Evolutionary conservation across 208 protist genomes (phyloP).

Genomic region (Wallacemonas sp.): DNA sequence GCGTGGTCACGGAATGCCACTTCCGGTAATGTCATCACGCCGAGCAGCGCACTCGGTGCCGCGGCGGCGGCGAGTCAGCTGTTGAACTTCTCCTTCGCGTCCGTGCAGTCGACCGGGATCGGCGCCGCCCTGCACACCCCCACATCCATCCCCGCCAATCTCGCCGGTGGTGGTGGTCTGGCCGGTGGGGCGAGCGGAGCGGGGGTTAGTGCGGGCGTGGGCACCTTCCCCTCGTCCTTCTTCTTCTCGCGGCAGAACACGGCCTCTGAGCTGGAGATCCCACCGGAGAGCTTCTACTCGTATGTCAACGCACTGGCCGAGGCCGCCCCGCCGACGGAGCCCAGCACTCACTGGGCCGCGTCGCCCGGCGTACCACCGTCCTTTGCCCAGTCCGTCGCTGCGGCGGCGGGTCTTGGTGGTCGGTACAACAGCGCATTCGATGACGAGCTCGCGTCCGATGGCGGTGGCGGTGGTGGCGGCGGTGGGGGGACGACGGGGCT

Average conservation of each 20-base stretch:
- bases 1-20: not conserved
- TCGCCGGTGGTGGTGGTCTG: not conserved
- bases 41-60: not conserved
- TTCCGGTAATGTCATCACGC: not conserved
- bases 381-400: conserved; percentile 8
- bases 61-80: conserved; percentile 3
- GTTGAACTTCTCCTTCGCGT: conserved; percentile 16
- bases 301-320: not conserved
- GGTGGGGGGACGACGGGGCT: conserved; percentile 9
- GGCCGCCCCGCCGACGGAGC: not conserved
- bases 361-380: not conserved
- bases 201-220: not conserved
- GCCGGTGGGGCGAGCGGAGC: no score
- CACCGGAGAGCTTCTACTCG: conserved; percentile 15
- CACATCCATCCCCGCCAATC: not conserved
- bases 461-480: conserved; percentile 2
- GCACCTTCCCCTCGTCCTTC: not conserved
- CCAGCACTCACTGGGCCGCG: not conserved
- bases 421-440: not conserved
- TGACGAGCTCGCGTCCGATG: conserved; percentile 7
- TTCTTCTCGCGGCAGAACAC: conserved; percentile 8
- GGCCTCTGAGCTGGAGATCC: not conserved
- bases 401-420: not conserved
- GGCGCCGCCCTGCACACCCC: not conserved
- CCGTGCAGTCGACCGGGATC: conserved; percentile 4